Evolutionary conservation across 2,329 filamentous ascomycete species (phyloP), one percentile per base, ranked within the genome.

Genomic region (Fusarium coffeatum): DNA sequence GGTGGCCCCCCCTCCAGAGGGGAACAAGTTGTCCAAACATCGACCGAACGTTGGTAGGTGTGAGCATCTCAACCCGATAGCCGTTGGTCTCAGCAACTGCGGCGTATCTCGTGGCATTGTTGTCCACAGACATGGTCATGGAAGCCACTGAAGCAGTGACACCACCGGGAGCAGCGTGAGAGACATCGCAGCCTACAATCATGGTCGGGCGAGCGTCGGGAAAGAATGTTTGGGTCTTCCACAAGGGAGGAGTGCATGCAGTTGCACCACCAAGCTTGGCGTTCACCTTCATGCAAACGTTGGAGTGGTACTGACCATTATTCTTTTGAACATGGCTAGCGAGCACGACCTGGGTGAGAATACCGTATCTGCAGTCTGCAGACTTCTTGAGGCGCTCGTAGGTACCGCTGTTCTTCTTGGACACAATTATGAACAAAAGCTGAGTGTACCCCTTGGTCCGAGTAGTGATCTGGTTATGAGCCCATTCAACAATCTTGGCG

Each of bases 241-340:
- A 81, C 1, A 80, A 76, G 8, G 78, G 73, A 15, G 70, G 67
- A 2, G 80, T 80, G 46, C 78, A 84, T 55, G 83, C 90, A 2
- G 93, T 98, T 0, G 88, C 87, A 8, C 96, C 96, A 16, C 96
- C 96, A 4, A 99, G 87, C 83, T 99, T 99, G 6, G 93, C 92
- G 74, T 99, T 98, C 71, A 99, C 89, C 83, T 99, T 99, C 93
- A 99, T 96, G 69, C 90, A 88, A 0, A 99, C 93, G 67, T 99
- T 99, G 2, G 93, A 96, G 75, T 93, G 91, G 80, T 98, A 98
- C 75, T 99, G 96, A 0, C 86, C 86, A 23, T 92, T 88, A 18
- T 87, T 88, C 77, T 91, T 91, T 40, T 82, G 74, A 1, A 95
- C 92, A 63, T 97, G 91, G 0, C 82, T 81, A 4, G 85, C 83